These are phyloP conservation scores for Crithidia brevicula DNA, from an alignment of 208 protist genomes.

Conservation along the genomic window DNA sequence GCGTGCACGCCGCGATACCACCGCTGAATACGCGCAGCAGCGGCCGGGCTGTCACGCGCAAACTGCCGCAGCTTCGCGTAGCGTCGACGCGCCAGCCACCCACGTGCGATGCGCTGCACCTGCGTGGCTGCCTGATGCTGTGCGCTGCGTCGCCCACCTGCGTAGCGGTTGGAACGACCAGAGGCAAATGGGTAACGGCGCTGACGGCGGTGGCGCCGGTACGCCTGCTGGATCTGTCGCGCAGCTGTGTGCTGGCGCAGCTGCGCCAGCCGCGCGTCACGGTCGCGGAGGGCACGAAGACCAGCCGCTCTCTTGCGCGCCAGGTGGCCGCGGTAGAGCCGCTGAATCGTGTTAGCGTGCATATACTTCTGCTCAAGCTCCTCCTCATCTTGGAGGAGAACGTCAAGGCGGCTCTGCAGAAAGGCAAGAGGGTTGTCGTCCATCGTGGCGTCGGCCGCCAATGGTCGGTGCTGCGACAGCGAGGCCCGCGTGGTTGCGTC, in stretches of 20 bases:
- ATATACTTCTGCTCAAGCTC: constrained; percentile 77
- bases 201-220: constrained; percentile 39
- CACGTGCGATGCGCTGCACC: constrained; percentile 72
- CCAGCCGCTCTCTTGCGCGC: constrained; percentile 35
- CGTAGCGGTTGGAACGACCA: constrained; percentile 5
- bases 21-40: constrained; percentile 50
- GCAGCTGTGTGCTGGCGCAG: constrained; percentile 54
- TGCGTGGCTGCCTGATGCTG: constrained; percentile 54
- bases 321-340: constrained; percentile 62
- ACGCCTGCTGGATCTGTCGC: constrained; percentile 60
- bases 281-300: constrained; percentile 29
- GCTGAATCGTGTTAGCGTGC: constrained; percentile 66
- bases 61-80: constrained; percentile 33
- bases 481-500: not conserved
- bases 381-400: constrained; percentile 80
- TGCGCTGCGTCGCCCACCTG: constrained; percentile 22
- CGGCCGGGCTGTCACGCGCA: constrained; percentile 30
- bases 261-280: constrained; percentile 34
- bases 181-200: constrained; percentile 21
- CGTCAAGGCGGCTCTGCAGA: constrained; percentile 69
- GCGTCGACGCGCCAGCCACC: constrained; percentile 61
- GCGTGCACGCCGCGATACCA: constrained; percentile 57
- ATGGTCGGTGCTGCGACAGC: constrained; percentile 8
- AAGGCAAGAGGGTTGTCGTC: constrained; percentile 53
- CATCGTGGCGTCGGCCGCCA: constrained; percentile 3